Evolutionary conservation across 2,329 filamentous ascomycete species (phyloP), one percentile per base, ranked within the genome.

Genomic region (Reticulascus tulasneorum): DNA sequence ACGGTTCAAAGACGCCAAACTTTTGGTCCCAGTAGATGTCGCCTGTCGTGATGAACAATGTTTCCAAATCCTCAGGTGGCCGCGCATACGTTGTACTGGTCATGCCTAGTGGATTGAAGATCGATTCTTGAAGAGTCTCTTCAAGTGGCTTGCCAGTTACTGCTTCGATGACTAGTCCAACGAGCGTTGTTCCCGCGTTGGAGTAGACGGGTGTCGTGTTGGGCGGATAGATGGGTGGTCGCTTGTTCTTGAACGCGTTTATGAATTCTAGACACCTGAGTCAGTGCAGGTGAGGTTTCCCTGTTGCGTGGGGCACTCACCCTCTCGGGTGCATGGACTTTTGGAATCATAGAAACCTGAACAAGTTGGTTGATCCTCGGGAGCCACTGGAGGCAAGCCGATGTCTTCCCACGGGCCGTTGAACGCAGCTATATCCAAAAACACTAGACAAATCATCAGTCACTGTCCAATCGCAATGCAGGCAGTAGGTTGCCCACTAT

Each of bases 71-170:
- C 56, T 17, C 51, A 36, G 0, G 36, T n/a, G n/a, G n/a, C n/a
- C n/a, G n/a, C n/a, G n/a, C n/a, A n/a, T n/a, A n/a, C n/a, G 57
- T 61, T 1, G 68, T 69, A 5, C 55, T 58, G 6, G 53, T 55
- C 52, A 77, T 62, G 3, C 56, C 58, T 0, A 69, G 58, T 2
- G 62, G 60, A 6, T 61, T 51, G 15, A 68, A 59, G 24, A 77
- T 62, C 9, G 50, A 51, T 1, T 62, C 46, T 13, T 60, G 47
- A 8, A 66, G 54, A 4, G 69, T 24, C 4, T 35, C 27, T 3
- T 39, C 36, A 23, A 48, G 51, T 4, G 45, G 29, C 16, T 23
- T 43, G 16, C 38, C 38, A n/a, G 48, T 47, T 9, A 50, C 39
- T 15, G 44, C 33, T 24, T 53, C 49, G 5, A 53, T 21, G 3